phyloP scores from a whole-genome alignment of 306 rosid genomes.

The Sesbania bispinosa region DNA sequence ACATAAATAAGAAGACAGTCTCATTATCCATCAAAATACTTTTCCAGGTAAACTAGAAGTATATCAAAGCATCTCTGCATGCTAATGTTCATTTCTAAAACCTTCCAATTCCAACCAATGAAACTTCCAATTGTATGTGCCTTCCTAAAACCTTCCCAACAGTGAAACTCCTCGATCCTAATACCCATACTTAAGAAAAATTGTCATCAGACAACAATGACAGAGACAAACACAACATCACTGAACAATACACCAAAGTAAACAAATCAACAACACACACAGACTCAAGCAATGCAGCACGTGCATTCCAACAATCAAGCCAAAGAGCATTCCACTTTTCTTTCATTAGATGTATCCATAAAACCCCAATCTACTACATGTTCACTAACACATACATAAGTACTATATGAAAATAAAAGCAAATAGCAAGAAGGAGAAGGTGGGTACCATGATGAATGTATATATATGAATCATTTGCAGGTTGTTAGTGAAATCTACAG shows the following conservation, averaged over 20 bases:
- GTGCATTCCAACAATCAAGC: not conserved
- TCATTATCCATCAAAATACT: not conserved
- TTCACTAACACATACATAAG: not conserved
- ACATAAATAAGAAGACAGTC: not conserved
- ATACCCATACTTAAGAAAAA: not conserved
- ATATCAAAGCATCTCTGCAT: not conserved
- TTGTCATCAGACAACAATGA: not conserved
- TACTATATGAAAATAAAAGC: not conserved
- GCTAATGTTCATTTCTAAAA: not conserved
- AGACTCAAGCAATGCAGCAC: not conserved
- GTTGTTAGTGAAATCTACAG: slow-evolving; percentile 20
- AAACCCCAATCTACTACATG: slow-evolving; percentile 6
- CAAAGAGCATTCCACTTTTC: not conserved
- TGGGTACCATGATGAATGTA: not conserved
- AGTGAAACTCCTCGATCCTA: not conserved
- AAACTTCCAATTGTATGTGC: not conserved
- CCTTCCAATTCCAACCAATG: not conserved
- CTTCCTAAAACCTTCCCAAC: not conserved
- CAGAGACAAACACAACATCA: not conserved
- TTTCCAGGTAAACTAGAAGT: not conserved
- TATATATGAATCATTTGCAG: not conserved
- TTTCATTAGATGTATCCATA: not conserved
- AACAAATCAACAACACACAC: not conserved
- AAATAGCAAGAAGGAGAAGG: not conserved
- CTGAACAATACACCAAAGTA: not conserved